phyloP scores from a whole-genome alignment of 163 green algal genomes.

The Scenedesmus sp. region DNA sequence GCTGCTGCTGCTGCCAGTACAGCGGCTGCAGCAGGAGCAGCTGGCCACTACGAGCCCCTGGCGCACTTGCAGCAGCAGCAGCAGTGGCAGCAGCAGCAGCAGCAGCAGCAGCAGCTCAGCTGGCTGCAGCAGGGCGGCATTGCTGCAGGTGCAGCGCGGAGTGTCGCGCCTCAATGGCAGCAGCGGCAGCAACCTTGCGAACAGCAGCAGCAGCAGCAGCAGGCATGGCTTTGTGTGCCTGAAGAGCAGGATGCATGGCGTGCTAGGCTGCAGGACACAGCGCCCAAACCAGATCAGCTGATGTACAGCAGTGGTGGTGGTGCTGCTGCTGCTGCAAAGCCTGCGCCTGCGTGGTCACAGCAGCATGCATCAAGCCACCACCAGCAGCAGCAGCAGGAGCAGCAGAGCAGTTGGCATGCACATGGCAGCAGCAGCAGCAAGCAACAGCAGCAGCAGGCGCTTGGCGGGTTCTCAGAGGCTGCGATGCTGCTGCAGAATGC shows the following conservation, averaged over 20 bases:
- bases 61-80: not conserved
- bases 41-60: not conserved
- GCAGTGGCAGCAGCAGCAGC: constrained; percentile 12
- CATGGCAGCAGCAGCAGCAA: not conserved
- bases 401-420: not conserved
- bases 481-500: not conserved
- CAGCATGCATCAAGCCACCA: not conserved
- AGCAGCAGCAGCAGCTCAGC: not conserved
- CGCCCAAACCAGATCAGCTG: not conserved
- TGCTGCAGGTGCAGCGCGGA: not conserved
- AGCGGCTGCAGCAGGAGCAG: not conserved
- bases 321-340: not conserved
- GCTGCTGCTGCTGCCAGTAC: not conserved
- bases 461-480: not conserved
- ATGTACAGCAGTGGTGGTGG: not conserved
- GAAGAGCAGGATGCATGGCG: not conserved
- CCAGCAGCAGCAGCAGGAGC: not conserved
- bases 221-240: not conserved
- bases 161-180: not conserved
- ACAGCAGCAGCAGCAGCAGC: constrained; percentile 25
- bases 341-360: not conserved
- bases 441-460: not conserved
- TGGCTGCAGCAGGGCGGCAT: not conserved
- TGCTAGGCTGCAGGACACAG: not conserved
- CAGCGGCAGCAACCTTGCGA: not conserved